Percentiles rank a stretch among this genome's conserved stretches.
These are phyloP conservation scores for Daedaleopsis nitida DNA, from an alignment of 768 basidiomycete species.

Conservation along the genomic window DNA sequence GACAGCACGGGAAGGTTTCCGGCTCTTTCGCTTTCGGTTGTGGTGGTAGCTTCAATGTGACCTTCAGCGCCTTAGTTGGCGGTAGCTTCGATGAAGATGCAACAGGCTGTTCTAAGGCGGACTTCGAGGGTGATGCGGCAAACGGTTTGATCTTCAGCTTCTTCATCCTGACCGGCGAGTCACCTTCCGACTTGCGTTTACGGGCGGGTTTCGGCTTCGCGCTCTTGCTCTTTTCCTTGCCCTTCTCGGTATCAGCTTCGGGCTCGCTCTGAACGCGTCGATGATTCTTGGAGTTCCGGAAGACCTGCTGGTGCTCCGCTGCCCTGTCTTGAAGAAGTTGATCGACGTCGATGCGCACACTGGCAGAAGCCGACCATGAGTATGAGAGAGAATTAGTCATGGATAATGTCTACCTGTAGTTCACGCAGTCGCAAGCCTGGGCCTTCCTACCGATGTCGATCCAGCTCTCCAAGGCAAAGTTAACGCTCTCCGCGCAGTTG, in stretches of 20 bases:
- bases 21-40: slow-evolving; percentile 48
- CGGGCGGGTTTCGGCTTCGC: slow-evolving; percentile 23
- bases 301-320: slow-evolving; percentile 37
- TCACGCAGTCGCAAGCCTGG: slow-evolving; percentile 71
- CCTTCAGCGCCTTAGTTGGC: slow-evolving; percentile 34
- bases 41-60: slow-evolving; percentile 71
- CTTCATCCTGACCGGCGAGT: slow-evolving; percentile 46
- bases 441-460: slow-evolving; percentile 84
- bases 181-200: slow-evolving; percentile 44
- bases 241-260: background rate
- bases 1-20: slow-evolving; percentile 65
- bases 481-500: slow-evolving; percentile 97
- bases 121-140: background rate
- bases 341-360: slow-evolving; percentile 93
- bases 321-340: slow-evolving; percentile 73
- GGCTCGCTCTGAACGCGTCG: background rate
- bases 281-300: slow-evolving; percentile 12
- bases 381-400: background rate
- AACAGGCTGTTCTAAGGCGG: background rate
- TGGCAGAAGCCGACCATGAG: slow-evolving; percentile 31
- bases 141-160: slow-evolving; percentile 43
- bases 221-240: slow-evolving; percentile 13
- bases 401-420: slow-evolving; percentile 55
- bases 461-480: slow-evolving; percentile 96
- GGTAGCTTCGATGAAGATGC: slow-evolving; percentile 9